These are phyloP conservation scores for Citrullus amarus DNA, from an alignment of 306 rosid genomes.

Conservation along the genomic window DNA sequence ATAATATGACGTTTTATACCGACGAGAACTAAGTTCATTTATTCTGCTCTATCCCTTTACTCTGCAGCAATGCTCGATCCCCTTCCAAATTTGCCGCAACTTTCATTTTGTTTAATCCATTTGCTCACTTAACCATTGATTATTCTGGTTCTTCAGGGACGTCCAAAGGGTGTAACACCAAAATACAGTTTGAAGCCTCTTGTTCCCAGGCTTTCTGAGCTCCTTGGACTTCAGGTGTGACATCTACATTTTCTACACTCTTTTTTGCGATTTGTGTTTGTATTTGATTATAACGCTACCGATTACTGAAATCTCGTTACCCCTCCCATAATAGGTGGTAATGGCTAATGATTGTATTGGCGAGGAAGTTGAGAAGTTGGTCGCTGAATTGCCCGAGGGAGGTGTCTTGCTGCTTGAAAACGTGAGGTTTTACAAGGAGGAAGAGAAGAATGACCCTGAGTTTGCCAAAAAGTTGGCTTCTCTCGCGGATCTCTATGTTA, in stretches of 20 bases:
- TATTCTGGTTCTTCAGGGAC: constrained; percentile 43
- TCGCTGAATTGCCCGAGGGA: constrained; percentile 62
- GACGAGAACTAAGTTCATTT: not conserved
- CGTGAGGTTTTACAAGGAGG: constrained; percentile 86
- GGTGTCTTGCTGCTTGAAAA: constrained; percentile 94
- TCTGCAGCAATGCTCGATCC: not conserved
- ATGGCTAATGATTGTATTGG: constrained; percentile 68
- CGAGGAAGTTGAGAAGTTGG: constrained; percentile 74
- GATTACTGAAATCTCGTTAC: not conserved
- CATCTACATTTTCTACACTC: not conserved
- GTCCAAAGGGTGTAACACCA: constrained; percentile 95
- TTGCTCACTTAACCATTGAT: not conserved
- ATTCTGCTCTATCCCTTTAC: not conserved
- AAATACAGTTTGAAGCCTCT: constrained; percentile 91
- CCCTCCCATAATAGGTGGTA: constrained; percentile 34
- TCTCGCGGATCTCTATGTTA: constrained; percentile 85
- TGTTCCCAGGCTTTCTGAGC: constrained; percentile 78
- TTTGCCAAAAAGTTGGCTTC: constrained; percentile 84
- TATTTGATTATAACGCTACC: not conserved
- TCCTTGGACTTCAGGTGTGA: constrained; percentile 55
- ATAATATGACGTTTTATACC: not conserved
- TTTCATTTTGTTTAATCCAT: not conserved
- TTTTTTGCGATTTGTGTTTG: not conserved
- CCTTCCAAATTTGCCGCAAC: not conserved
- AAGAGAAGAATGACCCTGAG: constrained; percentile 95